Conservation (phyloP, 257 asterid genomes). For the Perilla frutescens region DNA sequence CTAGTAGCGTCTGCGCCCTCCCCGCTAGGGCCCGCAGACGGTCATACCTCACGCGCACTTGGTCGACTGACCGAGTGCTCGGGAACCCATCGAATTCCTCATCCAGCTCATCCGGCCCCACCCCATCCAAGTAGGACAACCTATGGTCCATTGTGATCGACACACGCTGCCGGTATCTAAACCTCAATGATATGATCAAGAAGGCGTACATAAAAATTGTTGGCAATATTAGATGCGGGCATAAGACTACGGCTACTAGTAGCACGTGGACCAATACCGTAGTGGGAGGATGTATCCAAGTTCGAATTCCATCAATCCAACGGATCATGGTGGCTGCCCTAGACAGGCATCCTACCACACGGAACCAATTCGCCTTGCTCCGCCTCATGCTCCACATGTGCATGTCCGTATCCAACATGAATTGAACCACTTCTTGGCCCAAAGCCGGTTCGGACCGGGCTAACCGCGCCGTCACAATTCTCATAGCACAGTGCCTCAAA, state of each 20-base stretch:
- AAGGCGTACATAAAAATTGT: slow-evolving; percentile 78
- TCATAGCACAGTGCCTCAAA: slow-evolving; percentile 76
- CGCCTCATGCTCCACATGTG: slow-evolving; percentile 96
- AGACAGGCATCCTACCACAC: slow-evolving; percentile 79
- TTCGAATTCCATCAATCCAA: slow-evolving; percentile 75
- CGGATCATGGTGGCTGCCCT: slow-evolving; percentile 63
- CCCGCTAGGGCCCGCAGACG: slow-evolving; percentile 82
- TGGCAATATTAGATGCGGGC: slow-evolving; percentile 77
- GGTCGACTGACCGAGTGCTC: slow-evolving; percentile 59
- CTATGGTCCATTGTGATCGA: slow-evolving; percentile 68
- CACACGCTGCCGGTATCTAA: slow-evolving; percentile 57
- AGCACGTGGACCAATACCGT: slow-evolving; percentile 69
- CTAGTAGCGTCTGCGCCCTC: slow-evolving; percentile 80
- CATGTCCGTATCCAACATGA: slow-evolving; percentile 80
- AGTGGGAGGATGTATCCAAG: slow-evolving; percentile 75
- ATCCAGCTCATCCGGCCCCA: slow-evolving; percentile 79
- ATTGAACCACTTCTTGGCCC: slow-evolving; percentile 90
- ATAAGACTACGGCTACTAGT: slow-evolving; percentile 63
- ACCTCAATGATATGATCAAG: slow-evolving; percentile 58
- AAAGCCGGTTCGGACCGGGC: slow-evolving; percentile 88
- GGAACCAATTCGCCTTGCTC: slow-evolving; percentile 93
- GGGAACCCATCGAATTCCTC: slow-evolving; percentile 92
- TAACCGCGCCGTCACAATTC: slow-evolving; percentile 65
- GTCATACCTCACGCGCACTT: slow-evolving; percentile 66
- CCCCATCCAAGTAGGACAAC: slow-evolving; percentile 63